Percentiles rank a stretch among this genome's conserved stretches.
Conservation (phyloP, 768 basidiomycete species). For the Lentinula sp. region DNA sequence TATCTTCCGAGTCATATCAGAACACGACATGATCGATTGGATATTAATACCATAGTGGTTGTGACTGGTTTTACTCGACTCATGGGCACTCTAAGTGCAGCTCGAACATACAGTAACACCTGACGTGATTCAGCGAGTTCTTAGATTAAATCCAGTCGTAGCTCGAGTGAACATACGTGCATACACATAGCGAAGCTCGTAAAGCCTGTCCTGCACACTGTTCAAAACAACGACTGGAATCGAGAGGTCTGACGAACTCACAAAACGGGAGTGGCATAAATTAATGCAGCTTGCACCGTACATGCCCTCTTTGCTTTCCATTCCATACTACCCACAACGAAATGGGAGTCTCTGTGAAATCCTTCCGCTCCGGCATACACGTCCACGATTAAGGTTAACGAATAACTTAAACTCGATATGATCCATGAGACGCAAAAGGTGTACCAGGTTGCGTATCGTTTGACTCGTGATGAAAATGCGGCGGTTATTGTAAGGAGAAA, state of each 20-base stretch:
- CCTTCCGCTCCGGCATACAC: conserved; percentile 10
- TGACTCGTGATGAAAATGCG: conserved; percentile 4
- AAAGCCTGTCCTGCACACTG: background rate
- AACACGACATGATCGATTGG: background rate
- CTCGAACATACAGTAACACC: background rate
- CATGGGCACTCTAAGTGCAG: background rate
- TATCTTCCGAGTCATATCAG: background rate
- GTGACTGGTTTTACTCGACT: background rate
- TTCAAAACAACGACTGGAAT: background rate
- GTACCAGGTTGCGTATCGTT: conserved; percentile 23
- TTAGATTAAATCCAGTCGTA: too few relatives aligned
- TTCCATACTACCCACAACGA: background rate
- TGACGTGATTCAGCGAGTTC: background rate
- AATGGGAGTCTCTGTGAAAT: background rate
- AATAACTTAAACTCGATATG: conserved; percentile 21
- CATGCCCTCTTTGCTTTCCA: conserved; percentile 13
- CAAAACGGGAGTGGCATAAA: conserved; percentile 17
- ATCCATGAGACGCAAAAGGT: conserved; percentile 24
- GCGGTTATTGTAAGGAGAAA: conserved; percentile 17
- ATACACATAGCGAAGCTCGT: background rate
- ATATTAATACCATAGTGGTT: background rate
- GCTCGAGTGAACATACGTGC: background rate
- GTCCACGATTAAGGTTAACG: conserved; percentile 14
- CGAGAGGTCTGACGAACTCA: background rate
- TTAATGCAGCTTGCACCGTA: conserved; percentile 17